phyloP scores from a whole-genome alignment of 441 rosid genomes.

The Oxalis stricta region DNA sequence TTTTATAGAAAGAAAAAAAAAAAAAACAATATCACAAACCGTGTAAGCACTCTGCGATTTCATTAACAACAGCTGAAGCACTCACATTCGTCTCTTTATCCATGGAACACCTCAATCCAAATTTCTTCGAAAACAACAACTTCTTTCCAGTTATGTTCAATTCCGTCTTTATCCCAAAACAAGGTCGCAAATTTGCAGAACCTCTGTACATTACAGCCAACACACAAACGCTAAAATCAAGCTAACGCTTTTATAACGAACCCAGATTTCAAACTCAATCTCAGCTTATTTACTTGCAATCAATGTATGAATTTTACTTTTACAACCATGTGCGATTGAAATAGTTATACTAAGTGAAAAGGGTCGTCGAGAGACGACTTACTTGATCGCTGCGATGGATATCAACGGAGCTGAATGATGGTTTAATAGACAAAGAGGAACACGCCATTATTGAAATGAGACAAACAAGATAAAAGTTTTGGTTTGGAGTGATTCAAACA shows the following conservation, averaged over 20 bases:
- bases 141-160: constrained; percentile 15
- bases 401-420: constrained; percentile 16
- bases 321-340: no score
- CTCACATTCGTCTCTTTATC: constrained; percentile 30
- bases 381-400: constrained; percentile 20
- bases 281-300: no score
- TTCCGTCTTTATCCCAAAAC: constrained; percentile 19
- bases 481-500: no score
- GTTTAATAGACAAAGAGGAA: constrained; percentile 18
- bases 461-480: not conserved
- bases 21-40: constrained; percentile 25
- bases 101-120: constrained; percentile 26
- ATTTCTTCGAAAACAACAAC: constrained; percentile 11
- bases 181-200: constrained; percentile 10
- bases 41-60: constrained; percentile 13
- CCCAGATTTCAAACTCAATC: no score
- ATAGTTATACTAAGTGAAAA: no score
- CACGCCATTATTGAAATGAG: constrained; percentile 9
- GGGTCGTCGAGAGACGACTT: constrained; percentile 5
- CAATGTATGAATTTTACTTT: no score
- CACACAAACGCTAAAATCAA: not conserved
- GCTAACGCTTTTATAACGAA: no score
- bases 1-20: not conserved
- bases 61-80: constrained; percentile 27
- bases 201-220: constrained; percentile 29